Percentiles rank a stretch among this genome's conserved stretches.
phyloP scores from a whole-genome alignment of 768 basidiomycete genomes.

The Hypholoma fasciculare region DNA sequence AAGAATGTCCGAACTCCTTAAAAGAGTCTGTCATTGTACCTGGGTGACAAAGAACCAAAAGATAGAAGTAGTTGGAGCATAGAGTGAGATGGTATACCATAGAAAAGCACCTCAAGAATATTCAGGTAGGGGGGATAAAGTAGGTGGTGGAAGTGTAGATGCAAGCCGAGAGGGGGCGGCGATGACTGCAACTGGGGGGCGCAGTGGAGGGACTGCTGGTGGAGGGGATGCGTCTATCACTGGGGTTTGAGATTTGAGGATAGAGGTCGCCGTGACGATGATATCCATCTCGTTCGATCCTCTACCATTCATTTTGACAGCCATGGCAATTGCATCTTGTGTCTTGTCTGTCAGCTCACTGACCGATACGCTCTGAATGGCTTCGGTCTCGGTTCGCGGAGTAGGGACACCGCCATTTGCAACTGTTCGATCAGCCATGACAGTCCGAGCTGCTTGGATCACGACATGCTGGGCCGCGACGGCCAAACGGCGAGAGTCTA shows the following conservation, averaged over 20 bases:
- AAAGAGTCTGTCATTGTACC: conserved; percentile 4
- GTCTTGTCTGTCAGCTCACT: conserved; percentile 53
- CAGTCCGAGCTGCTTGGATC: conserved; percentile 75
- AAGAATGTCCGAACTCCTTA: conserved; percentile 8
- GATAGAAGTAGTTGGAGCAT: conserved; percentile 13
- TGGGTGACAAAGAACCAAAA: conserved; percentile 11
- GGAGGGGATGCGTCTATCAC: conserved; percentile 21
- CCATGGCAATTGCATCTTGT: conserved; percentile 74
- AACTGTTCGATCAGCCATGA: conserved; percentile 47
- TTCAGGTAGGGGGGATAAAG: conserved; percentile 41
- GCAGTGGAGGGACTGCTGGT: conserved; percentile 11
- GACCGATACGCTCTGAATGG: conserved; percentile 51
- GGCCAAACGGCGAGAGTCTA: conserved; percentile 60
- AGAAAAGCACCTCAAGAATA: conserved; percentile 31
- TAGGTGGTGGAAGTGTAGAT: conserved; percentile 23
- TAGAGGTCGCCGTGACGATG: conserved; percentile 65
- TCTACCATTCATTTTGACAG: conserved; percentile 74
- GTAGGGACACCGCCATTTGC: conserved; percentile 37
- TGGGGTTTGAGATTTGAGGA: conserved; percentile 44
- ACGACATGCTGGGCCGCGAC: conserved; percentile 83
- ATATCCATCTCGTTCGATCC: conserved; percentile 80
- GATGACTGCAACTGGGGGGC: conserved; percentile 14
- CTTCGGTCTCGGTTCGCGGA: conserved; percentile 38
- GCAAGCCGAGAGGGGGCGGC: conserved; percentile 20
- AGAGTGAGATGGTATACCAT: conserved; percentile 15